A percentile compares a stretch with the other conserved stretches of the same genome.
Evolutionary conservation across 257 asterid species (phyloP).

Genomic region (Thymus quinquecostatus): DNA sequence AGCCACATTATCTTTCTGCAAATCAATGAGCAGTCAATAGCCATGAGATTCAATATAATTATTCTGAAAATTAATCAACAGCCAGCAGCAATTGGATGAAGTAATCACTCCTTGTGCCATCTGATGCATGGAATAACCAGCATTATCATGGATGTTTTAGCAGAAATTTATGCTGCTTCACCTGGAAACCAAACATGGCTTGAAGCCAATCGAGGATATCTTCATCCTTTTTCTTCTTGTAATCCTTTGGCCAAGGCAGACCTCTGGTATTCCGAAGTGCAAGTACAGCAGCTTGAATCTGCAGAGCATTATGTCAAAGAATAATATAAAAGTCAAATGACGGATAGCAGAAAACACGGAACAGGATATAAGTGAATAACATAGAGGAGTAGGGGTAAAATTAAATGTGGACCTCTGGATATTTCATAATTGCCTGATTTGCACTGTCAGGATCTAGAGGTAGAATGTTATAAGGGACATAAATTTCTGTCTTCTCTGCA

Average conservation of each 20-base stretch:
- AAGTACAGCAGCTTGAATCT: slow-evolving; percentile 96
- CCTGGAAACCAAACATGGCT: slow-evolving; percentile 99
- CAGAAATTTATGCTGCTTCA: slow-evolving; percentile 32
- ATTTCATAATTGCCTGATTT: slow-evolving; percentile 93
- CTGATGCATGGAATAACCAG: slow-evolving; percentile 26
- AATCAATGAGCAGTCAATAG: slow-evolving; percentile 33
- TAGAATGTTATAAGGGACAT: slow-evolving; percentile 91
- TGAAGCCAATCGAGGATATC: slow-evolving; percentile 99
- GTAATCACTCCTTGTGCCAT: slow-evolving; percentile 16
- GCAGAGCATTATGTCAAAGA: slow-evolving; percentile 31
- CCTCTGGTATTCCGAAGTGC: slow-evolving; percentile 94
- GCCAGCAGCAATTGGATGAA: slow-evolving; percentile 6
- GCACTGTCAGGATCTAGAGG: slow-evolving; percentile 99
- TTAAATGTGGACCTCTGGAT: slow-evolving; percentile 78
- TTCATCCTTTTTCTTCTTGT: slow-evolving; percentile 97
- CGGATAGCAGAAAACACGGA: slow-evolving; percentile 17
- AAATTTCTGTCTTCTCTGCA: slow-evolving; percentile 96
- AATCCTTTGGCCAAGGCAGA: slow-evolving; percentile 98
- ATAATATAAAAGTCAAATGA: slow-evolving; percentile 20
- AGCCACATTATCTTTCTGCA: slow-evolving; percentile 94
- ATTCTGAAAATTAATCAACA: not conserved
- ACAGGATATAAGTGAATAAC: slow-evolving; percentile 16
- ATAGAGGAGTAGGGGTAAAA: slow-evolving; percentile 21
- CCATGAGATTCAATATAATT: slow-evolving; percentile 14
- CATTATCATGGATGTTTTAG: not conserved